A percentile compares a stretch with the other conserved stretches of the same genome.
Evolutionary conservation across 1,284 basidiomycete species (phyloP).

Genomic region (Violaceomyces palustris): DNA sequence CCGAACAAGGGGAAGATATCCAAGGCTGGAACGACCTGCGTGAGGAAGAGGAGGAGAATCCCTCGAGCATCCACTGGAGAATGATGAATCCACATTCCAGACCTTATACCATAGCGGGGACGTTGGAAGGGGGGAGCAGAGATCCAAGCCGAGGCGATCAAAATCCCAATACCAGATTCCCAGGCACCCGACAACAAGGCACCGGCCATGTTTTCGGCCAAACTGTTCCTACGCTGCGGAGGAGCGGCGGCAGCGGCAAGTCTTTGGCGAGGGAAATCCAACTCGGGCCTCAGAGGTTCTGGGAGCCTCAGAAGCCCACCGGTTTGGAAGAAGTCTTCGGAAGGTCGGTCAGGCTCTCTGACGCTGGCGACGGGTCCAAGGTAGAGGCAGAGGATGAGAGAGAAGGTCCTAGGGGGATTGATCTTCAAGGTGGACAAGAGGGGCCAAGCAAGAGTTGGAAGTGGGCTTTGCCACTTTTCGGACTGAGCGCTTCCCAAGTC

Average conservation of each 20-base stretch:
- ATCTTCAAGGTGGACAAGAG: no score
- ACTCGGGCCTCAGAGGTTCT: slow-evolving; percentile 37
- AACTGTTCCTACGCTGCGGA: no score
- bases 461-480: no score
- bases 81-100: background rate
- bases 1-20: background rate
- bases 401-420: no score
- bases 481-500: no score
- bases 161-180: background rate
- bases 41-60: background rate
- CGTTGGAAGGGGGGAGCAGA: background rate
- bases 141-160: background rate
- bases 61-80: background rate
- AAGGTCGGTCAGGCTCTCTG: slow-evolving; percentile 14
- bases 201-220: background rate
- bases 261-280: slow-evolving; percentile 16
- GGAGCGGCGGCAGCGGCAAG: no score
- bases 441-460: no score
- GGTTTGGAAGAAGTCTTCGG: slow-evolving; percentile 43
- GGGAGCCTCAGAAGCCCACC: slow-evolving; percentile 29
- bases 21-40: background rate
- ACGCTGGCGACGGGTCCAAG: no score
- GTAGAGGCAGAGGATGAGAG: no score
- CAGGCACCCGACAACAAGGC: slow-evolving; percentile 5
- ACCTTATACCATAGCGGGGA: background rate